Percentiles rank a stretch among this genome's conserved stretches.
These are phyloP conservation scores for Serendipita sp. DNA, from an alignment of 768 basidiomycete genomes.

Conservation along the genomic window DNA sequence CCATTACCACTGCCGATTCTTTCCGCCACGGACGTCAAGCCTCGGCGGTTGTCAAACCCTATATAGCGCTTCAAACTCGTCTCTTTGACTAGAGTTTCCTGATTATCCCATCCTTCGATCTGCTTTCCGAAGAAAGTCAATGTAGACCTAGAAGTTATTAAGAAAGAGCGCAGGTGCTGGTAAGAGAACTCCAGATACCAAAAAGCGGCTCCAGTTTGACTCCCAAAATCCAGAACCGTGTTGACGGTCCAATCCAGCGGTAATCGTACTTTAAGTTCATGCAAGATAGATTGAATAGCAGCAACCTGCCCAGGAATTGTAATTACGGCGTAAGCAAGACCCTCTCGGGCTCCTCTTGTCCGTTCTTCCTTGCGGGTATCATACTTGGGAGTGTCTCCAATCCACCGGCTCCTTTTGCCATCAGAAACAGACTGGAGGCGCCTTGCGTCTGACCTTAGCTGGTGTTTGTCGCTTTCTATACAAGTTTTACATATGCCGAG, in stretches of 20 bases:
- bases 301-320: constrained; percentile 79
- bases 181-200: constrained; percentile 35
- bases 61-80: constrained; percentile 47
- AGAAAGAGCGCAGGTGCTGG: neutral
- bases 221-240: constrained; percentile 68
- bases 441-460: constrained; percentile 52
- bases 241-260: constrained; percentile 44
- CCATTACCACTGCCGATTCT: constrained; percentile 28
- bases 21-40: constrained; percentile 49
- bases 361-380: constrained; percentile 8
- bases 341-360: constrained; percentile 32
- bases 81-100: constrained; percentile 23
- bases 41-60: constrained; percentile 64
- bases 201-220: constrained; percentile 65
- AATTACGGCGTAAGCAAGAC: constrained; percentile 70
- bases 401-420: constrained; percentile 13
- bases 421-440: constrained; percentile 42
- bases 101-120: constrained; percentile 11
- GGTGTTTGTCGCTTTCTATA: constrained; percentile 46
- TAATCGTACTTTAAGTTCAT: constrained; percentile 46
- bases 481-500: constrained; percentile 11
- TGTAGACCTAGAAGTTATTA: constrained; percentile 11
- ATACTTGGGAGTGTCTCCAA: constrained; percentile 7
- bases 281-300: constrained; percentile 58
- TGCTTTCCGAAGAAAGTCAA: constrained; percentile 39